phyloP scores from a whole-genome alignment of 352 stramenopile species.

The Globisporangium paddicum region DNA sequence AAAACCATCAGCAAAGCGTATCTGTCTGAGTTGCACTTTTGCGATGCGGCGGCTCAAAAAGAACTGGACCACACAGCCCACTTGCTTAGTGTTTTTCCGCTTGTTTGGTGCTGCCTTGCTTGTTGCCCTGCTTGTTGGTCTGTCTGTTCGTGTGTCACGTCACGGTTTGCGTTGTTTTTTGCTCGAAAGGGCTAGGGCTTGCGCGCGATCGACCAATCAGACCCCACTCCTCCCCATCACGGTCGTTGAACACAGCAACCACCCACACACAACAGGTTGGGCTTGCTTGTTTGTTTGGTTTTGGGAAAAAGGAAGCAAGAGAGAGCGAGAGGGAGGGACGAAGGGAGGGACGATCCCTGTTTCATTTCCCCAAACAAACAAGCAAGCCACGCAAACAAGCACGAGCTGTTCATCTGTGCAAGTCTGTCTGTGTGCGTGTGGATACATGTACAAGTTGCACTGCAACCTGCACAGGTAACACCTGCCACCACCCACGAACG shows the following conservation, averaged over 20 bases:
- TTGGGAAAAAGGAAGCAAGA: slow-evolving; percentile 1
- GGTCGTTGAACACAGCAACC: slow-evolving; percentile 5
- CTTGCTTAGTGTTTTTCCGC: neutral
- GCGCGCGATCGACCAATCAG: too few species aligned
- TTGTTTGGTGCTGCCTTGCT: slow-evolving; percentile 1
- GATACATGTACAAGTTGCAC: slow-evolving; percentile 11
- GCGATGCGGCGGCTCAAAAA: slow-evolving; percentile 27
- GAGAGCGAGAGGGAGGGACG: neutral
- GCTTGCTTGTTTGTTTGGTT: too few species aligned
- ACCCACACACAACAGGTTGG: neutral
- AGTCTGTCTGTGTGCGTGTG: too few species aligned
- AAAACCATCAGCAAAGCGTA: slow-evolving; percentile 26
- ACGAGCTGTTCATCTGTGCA: too few species aligned
- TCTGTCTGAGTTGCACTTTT: slow-evolving; percentile 25
- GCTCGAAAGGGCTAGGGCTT: neutral
- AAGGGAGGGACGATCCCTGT: slow-evolving; percentile 1
- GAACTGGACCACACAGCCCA: slow-evolving; percentile 1
- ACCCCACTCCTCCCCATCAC: slow-evolving; percentile 9
- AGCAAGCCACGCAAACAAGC: too few species aligned
- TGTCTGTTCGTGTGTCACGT: slow-evolving; percentile 43
- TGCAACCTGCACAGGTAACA: neutral
- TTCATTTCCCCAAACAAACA: too few species aligned
- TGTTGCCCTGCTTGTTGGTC: too few species aligned
- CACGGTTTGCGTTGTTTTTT: slow-evolving; percentile 19
- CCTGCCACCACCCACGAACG: too few species aligned